Base-by-base conservation (phyloP, 192 early-diverging fungal genomes). In the Coemansia sp. region DNA sequence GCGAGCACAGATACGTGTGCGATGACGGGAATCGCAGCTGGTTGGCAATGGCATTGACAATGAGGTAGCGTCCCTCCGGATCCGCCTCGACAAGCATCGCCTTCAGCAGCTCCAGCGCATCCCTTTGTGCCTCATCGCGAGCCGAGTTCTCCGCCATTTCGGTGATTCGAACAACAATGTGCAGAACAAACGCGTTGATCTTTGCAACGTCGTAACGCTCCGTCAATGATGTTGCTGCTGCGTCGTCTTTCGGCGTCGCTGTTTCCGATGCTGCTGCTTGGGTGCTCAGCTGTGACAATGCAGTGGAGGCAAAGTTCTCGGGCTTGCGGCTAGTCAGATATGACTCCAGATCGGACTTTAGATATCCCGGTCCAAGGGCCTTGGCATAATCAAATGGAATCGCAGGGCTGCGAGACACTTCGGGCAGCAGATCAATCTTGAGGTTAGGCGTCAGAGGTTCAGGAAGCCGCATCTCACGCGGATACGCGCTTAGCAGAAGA, bases 1-100 rank as follows among this genome's bases (percentile, higher is more conserved):
- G 89, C 75, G 93, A 95, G 77, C 95, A 98, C 70, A 95, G 94
- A 69, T 93, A 91, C 13, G 97, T 99, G 72, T 99, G 97, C 43
- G 90, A 90, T 79, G 95, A 97, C n/a, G 97, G 95, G 84, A 92
- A 97, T 67, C 97, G 88, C 73, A 99, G 86, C 76, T 98, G 97
- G 81, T 98, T 97, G 49, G 94, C 94, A 70, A 99, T 93, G 7
- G 93, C 94, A 66, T 87, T 93, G 59, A 98, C 76, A 63, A 98
- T 85, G 60, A 93, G 72, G 70, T 98, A 97, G n/a, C 94, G 88
- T 12, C 92, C 90, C 85, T 74, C 78, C 19, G 81, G 46, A 14
- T 71, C 68, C 43, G 95, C 74, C 67, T 89, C 90, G 44, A 63
- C 84, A 32, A 94, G 84, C 39, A 98, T 81, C 32, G 88, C 83